Evolutionary conservation across 2,329 filamentous ascomycete species (phyloP), one percentile per base, ranked within the genome.

Genomic region (Pseudogymnoascus destructans): DNA sequence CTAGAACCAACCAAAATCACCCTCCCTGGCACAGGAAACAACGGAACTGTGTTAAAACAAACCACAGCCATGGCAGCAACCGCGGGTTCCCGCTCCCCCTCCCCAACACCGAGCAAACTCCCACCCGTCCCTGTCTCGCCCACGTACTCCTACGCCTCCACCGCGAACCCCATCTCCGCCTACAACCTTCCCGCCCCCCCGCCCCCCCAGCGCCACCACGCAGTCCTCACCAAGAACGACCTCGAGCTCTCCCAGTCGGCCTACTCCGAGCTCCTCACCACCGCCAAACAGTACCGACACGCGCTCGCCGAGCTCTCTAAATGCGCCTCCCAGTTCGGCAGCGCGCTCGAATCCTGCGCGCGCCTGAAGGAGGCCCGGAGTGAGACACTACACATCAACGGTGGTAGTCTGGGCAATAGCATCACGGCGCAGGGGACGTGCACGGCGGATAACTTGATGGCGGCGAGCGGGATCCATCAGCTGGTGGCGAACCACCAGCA

Each of bases 401-500:
- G 64, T 2, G 59, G 58, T 15, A 57, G 57, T 25, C 32, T 56
- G 4, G 64, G 64, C 11, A 68, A 66, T 40, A 78, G 73, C 68
- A 79, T 78, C 68, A 75, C 74, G 19, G 67, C 73, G 40, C 71
- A 69, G 38, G 74, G 75, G 46, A 71, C 74, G 33, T 85, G 81
- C 71, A 85, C 82, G 0, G 82, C 82, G 13, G 81, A 85, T 69
- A 75, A 76, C 57, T 73, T 86, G 46, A 73, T 86, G 60, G 77
- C 80, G 27, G 79, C 81, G 10, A 79, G 80, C 32, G 83, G 83
- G 33, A 75, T 86, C 38, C 83, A 86, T 67, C 81, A 86, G 65
- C 75, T 86, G 17, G 74, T 85, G 59, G 82, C 82, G 49, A 86
- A 86, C 70, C 83, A 86, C 72, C 80, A 85, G 68, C 81, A 85